phyloP scores from a whole-genome alignment of 2,329 filamentous ascomycete species.

The Pyrenophora tritici-repentis region DNA sequence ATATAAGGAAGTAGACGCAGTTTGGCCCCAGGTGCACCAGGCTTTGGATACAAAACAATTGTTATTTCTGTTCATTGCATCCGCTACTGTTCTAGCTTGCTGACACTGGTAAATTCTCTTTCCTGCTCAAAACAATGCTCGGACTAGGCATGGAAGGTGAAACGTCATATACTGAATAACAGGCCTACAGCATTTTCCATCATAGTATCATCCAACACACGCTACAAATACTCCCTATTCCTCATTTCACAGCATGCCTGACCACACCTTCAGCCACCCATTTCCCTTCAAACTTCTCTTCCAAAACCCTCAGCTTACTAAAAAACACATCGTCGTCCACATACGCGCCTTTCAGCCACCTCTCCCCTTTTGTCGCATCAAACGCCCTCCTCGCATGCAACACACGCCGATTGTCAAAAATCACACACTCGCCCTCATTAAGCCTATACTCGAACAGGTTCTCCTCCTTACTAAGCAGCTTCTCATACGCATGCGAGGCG shows the following conservation, averaged over 20 bases:
- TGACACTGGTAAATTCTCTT: no score
- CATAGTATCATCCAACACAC: no score
- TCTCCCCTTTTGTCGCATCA: conserved; percentile 66
- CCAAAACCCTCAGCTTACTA: conserved; percentile 53
- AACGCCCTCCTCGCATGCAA: conserved; percentile 83
- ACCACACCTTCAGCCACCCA: conserved; percentile 45
- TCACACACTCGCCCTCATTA: conserved; percentile 80
- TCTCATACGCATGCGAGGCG: conserved; percentile 62
- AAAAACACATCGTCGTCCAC: conserved; percentile 69
- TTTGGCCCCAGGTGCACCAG: no score
- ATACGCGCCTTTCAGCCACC: conserved; percentile 88
- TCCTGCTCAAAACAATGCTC: no score
- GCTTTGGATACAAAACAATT: no score
- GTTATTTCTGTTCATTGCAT: no score
- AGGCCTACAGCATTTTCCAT: no score
- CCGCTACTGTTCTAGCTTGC: no score
- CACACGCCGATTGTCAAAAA: conserved; percentile 91
- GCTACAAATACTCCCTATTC: neutral
- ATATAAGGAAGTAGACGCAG: no score
- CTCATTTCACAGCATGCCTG: conserved; percentile 20
- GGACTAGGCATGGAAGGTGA: no score
- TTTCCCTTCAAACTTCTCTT: conserved; percentile 40
- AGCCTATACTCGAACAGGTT: conserved; percentile 74
- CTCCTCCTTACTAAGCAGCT: conserved; percentile 60
- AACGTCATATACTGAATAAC: no score